Percentiles rank a stretch among this genome's conserved stretches.
phyloP scores from a whole-genome alignment of 2,329 filamentous ascomycete genomes.

The Parasarocladium wereldwijsianum region DNA sequence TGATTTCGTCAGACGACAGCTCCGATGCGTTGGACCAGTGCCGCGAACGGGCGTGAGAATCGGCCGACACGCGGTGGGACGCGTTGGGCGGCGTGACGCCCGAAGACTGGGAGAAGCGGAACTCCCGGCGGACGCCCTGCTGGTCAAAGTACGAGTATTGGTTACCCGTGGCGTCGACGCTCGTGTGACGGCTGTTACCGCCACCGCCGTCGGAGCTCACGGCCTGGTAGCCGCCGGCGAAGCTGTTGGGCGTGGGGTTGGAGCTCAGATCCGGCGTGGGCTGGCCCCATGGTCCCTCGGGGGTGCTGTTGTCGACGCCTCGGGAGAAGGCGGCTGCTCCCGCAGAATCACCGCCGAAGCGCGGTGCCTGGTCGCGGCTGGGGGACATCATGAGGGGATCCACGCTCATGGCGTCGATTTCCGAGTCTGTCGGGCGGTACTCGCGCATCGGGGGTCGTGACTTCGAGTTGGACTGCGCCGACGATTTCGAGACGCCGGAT shows the following conservation, averaged over 20 bases:
- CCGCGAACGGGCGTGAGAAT: slow-evolving; percentile 26
- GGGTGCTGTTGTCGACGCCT: no score
- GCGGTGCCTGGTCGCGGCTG: slow-evolving; percentile 3
- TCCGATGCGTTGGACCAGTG: slow-evolving; percentile 30
- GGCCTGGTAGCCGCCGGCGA: slow-evolving; percentile 11
- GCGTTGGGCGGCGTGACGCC: slow-evolving; percentile 8
- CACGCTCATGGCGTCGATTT: slow-evolving; percentile 26
- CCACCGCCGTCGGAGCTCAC: slow-evolving; percentile 9
- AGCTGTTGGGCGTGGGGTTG: slow-evolving; percentile 11
- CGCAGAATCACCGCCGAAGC: neutral
- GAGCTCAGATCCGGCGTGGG: slow-evolving; percentile 14
- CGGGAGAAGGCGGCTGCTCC: no score
- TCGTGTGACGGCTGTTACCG: slow-evolving; percentile 13
- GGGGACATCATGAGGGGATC: slow-evolving; percentile 23
- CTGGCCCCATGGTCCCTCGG: neutral
- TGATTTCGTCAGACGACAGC: slow-evolving; percentile 18
- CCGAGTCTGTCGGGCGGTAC: slow-evolving; percentile 25
- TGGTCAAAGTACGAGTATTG: slow-evolving; percentile 16
- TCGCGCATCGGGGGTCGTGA: slow-evolving; percentile 20
- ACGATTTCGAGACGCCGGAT: slow-evolving; percentile 15
- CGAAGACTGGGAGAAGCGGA: no score
- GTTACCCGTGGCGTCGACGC: slow-evolving; percentile 13
- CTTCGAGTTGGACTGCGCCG: slow-evolving; percentile 11
- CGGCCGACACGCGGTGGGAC: slow-evolving; percentile 17
- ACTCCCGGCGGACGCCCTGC: slow-evolving; percentile 6